These are phyloP conservation scores for Abortiporus biennis DNA, from an alignment of 1,284 basidiomycete species.

Conservation along the genomic window DNA sequence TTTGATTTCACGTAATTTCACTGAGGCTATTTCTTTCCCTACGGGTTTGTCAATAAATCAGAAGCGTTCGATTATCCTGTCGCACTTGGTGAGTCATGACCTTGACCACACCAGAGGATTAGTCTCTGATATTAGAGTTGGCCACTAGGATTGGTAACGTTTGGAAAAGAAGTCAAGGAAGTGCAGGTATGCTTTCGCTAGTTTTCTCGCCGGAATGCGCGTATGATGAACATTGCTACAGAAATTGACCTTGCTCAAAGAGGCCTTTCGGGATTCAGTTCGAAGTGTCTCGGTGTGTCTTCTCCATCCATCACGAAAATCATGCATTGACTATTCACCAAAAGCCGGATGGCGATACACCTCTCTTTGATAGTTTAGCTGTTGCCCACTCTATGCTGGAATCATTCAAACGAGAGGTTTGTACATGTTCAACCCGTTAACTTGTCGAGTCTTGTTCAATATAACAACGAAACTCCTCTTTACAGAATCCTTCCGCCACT, in stretches of 20 bases:
- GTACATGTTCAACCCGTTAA: neutral
- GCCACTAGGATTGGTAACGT: slow-evolving; percentile 10
- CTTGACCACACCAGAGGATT: neutral
- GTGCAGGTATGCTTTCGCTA: slow-evolving; percentile 5
- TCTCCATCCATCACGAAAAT: too few species aligned
- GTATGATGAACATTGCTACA: neutral
- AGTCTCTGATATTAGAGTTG: too few species aligned
- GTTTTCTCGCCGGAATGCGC: too few species aligned
- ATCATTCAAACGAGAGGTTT: slow-evolving; percentile 5
- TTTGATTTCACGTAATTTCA: neutral
- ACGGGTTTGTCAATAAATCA: slow-evolving; percentile 9
- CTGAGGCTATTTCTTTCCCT: neutral
- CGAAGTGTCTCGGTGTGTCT: slow-evolving; percentile 2
- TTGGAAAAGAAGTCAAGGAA: slow-evolving; percentile 6
- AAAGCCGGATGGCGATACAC: slow-evolving; percentile 10
- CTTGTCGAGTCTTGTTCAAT: neutral
- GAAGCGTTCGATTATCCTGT: slow-evolving; percentile 9
- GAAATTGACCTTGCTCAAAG: slow-evolving; percentile 8
- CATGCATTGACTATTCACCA: neutral
- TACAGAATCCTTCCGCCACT: slow-evolving; percentile 3
- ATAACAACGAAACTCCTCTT: neutral
- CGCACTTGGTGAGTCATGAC: slow-evolving; percentile 6
- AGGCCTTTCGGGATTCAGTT: slow-evolving; percentile 6
- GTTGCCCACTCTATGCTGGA: slow-evolving; percentile 9
- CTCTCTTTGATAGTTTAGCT: slow-evolving; percentile 8